Conservation (phyloP, 225 moss, liverwort and hornwort species). For the Straminergon stramineum region DNA sequence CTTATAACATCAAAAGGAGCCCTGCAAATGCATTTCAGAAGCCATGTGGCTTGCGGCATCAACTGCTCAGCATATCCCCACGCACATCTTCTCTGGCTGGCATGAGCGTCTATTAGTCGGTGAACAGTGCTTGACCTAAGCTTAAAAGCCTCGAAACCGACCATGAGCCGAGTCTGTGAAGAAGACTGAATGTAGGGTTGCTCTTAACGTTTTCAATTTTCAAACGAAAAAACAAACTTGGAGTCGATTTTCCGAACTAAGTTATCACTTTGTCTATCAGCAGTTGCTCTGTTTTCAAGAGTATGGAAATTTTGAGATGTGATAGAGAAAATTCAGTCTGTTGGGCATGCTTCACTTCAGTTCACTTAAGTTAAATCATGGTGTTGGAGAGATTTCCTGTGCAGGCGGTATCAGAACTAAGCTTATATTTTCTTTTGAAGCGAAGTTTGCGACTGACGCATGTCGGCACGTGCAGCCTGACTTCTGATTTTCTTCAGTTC, state of each 20-base stretch:
- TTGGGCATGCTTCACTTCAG: no score
- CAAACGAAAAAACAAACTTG: not conserved
- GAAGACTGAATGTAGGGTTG: not conserved
- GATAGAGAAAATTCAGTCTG: not conserved
- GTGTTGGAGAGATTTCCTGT: not conserved
- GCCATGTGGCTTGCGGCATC: not conserved
- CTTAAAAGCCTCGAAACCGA: not conserved
- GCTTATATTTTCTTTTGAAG: accelerated
- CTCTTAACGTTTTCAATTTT: not conserved
- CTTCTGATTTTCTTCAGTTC: not conserved
- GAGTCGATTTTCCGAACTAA: not conserved
- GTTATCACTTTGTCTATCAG: not conserved
- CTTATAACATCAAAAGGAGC: not conserved
- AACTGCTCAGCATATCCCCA: not conserved
- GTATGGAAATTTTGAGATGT: not conserved
- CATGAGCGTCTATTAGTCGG: not conserved
- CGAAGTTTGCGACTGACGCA: not conserved
- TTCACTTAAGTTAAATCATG: no score
- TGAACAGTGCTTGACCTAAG: not conserved
- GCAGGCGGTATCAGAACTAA: not conserved
- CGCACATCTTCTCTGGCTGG: not conserved
- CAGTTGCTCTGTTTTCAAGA: no score
- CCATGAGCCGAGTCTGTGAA: no score
- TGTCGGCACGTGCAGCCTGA: not conserved
- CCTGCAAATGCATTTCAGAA: not conserved